Conservation (phyloP, 495 filamentous ascomycete genomes). For the Sabuloglossum arenarium region DNA sequence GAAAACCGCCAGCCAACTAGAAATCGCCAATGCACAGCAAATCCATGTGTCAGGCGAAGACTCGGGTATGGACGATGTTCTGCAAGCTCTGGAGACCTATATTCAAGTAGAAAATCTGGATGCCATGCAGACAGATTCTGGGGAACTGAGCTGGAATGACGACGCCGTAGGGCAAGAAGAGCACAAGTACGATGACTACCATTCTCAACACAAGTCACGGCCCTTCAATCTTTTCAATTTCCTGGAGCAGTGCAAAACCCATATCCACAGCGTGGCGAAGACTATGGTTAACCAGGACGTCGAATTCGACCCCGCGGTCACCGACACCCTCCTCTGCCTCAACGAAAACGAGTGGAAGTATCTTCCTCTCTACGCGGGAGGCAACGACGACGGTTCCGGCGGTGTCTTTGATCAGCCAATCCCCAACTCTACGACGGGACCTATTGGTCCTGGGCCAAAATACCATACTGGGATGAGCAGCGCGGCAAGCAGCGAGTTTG, state of each 20-base stretch:
- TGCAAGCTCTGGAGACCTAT: too few species aligned
- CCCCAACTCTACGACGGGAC: conserved; percentile 19
- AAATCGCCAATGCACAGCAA: background rate
- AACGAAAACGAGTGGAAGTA: conserved; percentile 28
- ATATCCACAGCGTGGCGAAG: background rate
- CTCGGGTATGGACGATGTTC: too few species aligned
- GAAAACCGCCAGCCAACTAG: background rate
- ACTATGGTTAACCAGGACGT: background rate
- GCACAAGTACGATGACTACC: too few species aligned
- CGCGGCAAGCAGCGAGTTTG: conserved; percentile 10
- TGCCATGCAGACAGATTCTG: too few species aligned
- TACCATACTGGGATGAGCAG: conserved; percentile 18
- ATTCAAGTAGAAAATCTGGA: too few species aligned
- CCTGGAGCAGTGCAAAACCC: background rate
- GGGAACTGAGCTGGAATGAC: too few species aligned
- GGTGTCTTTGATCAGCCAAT: conserved; percentile 27
- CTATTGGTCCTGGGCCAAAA: conserved; percentile 21
- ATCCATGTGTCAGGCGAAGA: background rate
- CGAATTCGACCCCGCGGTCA: conserved; percentile 9
- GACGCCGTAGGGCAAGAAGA: too few species aligned
- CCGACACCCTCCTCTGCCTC: conserved; percentile 26
- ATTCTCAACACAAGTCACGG: background rate
- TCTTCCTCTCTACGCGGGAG: conserved; percentile 34
- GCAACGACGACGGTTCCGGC: conserved; percentile 30
- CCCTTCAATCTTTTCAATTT: background rate